These are phyloP conservation scores for Crithidia brevicula DNA, from an alignment of 208 protist species.

Conservation along the genomic window DNA sequence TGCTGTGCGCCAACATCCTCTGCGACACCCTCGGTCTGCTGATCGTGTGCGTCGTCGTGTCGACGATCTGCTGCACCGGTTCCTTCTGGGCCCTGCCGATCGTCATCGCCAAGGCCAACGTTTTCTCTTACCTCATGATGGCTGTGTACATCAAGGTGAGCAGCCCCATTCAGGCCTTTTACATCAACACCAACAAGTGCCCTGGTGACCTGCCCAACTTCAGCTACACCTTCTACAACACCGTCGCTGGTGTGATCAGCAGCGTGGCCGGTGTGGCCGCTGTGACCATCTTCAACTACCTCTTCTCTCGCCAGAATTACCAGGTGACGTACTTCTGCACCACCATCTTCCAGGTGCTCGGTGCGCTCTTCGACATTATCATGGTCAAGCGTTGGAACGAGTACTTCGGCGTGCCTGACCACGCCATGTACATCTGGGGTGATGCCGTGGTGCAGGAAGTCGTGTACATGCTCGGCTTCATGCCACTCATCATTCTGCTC, in stretches of 20 bases:
- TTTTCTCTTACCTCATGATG: constrained; percentile 56
- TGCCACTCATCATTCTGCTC: constrained; percentile 64
- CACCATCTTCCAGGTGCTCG: constrained; percentile 39
- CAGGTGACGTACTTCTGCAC: constrained; percentile 47
- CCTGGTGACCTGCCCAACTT: constrained; percentile 56
- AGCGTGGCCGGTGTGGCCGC: constrained; percentile 39
- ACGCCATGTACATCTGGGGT: constrained; percentile 77
- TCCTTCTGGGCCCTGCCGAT: constrained; percentile 64
- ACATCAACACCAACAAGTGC: constrained; percentile 49
- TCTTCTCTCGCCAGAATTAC: constrained; percentile 60
- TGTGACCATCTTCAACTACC: constrained; percentile 53
- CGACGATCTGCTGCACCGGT: constrained; percentile 36
- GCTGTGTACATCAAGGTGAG: constrained; percentile 47
- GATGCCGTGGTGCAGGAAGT: constrained; percentile 63
- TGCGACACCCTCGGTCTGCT: constrained; percentile 41
- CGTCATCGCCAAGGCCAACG: constrained; percentile 63
- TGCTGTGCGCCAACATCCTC: constrained; percentile 49
- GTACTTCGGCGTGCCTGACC: constrained; percentile 51
- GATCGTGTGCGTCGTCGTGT: constrained; percentile 39
- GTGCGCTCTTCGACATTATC: constrained; percentile 59
- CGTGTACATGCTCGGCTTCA: constrained; percentile 67
- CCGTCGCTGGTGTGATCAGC: constrained; percentile 45
- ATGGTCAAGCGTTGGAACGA: constrained; percentile 72
- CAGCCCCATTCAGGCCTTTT: constrained; percentile 52
- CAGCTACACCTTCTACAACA: constrained; percentile 69